Percentiles rank a stretch among this genome's conserved stretches.
phyloP scores from a whole-genome alignment of 2,329 filamentous ascomycete species.

The Knufia fluminis region DNA sequence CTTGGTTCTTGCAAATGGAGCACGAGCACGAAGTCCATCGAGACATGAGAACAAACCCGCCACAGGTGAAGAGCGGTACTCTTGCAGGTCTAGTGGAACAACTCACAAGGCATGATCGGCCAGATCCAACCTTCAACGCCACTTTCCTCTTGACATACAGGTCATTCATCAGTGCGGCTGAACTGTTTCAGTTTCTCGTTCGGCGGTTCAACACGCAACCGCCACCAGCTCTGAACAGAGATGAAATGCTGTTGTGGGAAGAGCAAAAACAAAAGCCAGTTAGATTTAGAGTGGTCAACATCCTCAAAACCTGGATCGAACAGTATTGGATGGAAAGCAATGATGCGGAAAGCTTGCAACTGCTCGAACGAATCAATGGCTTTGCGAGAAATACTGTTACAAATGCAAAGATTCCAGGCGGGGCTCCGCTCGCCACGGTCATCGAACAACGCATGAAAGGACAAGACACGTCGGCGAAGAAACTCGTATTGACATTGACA shows the following conservation, averaged over 20 bases:
- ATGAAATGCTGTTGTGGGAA: slow-evolving; percentile 78
- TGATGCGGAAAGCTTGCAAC: slow-evolving; percentile 69
- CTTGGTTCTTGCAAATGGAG: slow-evolving; percentile 76
- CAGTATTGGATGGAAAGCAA: slow-evolving; percentile 98
- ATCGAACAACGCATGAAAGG: slow-evolving; percentile 82
- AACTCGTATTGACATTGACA: slow-evolving; percentile 77
- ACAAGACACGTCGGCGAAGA: slow-evolving; percentile 76
- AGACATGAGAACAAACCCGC: slow-evolving; percentile 68
- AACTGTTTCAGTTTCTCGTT: slow-evolving; percentile 86
- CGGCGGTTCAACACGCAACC: slow-evolving; percentile 89
- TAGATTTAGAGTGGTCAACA: slow-evolving; percentile 91
- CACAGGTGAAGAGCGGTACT: slow-evolving; percentile 79
- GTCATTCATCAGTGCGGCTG: slow-evolving; percentile 83
- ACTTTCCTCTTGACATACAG: slow-evolving; percentile 95
- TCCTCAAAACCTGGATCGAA: slow-evolving; percentile 96
- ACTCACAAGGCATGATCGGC: slow-evolving; percentile 86
- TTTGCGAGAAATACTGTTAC: slow-evolving; percentile 91
- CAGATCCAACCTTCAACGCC: slow-evolving; percentile 92
- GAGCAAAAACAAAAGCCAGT: slow-evolving; percentile 95
- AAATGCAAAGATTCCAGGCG: slow-evolving; percentile 85
- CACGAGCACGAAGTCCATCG: slow-evolving; percentile 83
- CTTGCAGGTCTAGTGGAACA: slow-evolving; percentile 85
- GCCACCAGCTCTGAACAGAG: slow-evolving; percentile 64
- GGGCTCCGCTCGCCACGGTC: slow-evolving; percentile 71
- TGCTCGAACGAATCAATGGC: slow-evolving; percentile 79